Evolutionary conservation across 192 early-diverging fungal genomes (phyloP).

Genomic region (Podila minutissima): DNA sequence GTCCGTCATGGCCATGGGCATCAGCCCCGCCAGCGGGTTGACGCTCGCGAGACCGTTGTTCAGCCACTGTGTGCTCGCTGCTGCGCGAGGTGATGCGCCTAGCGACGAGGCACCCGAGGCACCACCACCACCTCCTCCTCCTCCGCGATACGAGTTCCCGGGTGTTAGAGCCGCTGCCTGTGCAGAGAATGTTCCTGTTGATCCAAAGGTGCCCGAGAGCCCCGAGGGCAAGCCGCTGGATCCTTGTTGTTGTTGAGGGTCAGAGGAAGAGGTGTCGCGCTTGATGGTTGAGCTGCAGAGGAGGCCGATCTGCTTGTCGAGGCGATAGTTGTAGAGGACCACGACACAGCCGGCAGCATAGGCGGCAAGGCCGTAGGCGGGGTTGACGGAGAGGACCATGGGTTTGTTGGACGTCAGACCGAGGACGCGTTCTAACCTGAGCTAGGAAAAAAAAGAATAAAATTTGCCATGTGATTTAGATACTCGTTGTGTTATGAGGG

Average conservation of each 20-base stretch:
- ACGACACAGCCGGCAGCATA: conserved; percentile 81
- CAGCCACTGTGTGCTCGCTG: conserved; percentile 28
- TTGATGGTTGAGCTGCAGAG: conserved; percentile 53
- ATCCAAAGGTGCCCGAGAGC: conserved; percentile 2
- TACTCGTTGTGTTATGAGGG: neutral
- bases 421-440: conserved; percentile 73
- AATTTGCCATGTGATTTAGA: neutral
- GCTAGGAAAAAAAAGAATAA: conserved; percentile 26
- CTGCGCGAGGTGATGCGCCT: conserved; percentile 22
- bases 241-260: conserved; percentile 16
- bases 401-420: conserved; percentile 67
- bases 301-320: conserved; percentile 71
- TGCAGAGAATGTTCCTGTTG: conserved; percentile 4
- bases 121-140: too few species aligned
- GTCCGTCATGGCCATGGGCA: conserved; percentile 42
- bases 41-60: conserved; percentile 19
- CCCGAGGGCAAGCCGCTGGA: neutral
- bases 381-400: conserved; percentile 62
- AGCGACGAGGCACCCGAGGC: neutral
- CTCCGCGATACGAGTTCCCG: neutral
- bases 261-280: conserved; percentile 1
- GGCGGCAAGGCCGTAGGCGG: conserved; percentile 66
- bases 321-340: conserved; percentile 78
- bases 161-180: neutral
- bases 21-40: conserved; percentile 45